These are phyloP conservation scores for Detonula confervacea DNA, from an alignment of 352 stramenopile species.

Conservation along the genomic window DNA sequence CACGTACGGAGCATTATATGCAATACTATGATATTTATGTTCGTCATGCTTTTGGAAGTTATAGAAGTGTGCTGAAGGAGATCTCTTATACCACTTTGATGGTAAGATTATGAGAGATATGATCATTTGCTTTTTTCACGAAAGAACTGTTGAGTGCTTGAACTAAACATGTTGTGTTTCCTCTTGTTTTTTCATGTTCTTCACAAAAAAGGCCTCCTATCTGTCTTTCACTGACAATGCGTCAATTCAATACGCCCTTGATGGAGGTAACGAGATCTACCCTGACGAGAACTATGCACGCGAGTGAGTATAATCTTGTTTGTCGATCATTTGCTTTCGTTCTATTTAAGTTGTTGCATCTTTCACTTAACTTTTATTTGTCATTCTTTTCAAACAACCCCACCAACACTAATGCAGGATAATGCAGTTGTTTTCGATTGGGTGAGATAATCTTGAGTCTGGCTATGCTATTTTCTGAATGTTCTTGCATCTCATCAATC, in stretches of 20 bases:
- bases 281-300: conserved; percentile 41
- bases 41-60: conserved; percentile 76
- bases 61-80: conserved; percentile 73
- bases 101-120: not conserved
- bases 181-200: not conserved
- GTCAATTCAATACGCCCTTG: conserved; percentile 5
- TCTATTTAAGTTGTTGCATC: not conserved
- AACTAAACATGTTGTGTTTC: not conserved
- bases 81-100: conserved; percentile 9
- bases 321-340: not conserved
- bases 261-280: not conserved
- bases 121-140: not conserved
- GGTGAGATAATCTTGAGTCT: conserved; percentile 28
- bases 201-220: not conserved
- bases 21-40: conserved; percentile 25
- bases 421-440: conserved; percentile 71
- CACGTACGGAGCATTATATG: not conserved
- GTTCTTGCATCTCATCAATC: not conserved
- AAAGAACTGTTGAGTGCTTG: not conserved
- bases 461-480: not conserved
- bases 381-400: not conserved
- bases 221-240: not conserved
- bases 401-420: conserved; percentile 17
- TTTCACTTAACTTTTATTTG: not conserved
- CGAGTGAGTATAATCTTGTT: conserved; percentile 3